phyloP scores from a whole-genome alignment of 1,284 basidiomycete genomes.

The Xerocomus amazonicus region DNA sequence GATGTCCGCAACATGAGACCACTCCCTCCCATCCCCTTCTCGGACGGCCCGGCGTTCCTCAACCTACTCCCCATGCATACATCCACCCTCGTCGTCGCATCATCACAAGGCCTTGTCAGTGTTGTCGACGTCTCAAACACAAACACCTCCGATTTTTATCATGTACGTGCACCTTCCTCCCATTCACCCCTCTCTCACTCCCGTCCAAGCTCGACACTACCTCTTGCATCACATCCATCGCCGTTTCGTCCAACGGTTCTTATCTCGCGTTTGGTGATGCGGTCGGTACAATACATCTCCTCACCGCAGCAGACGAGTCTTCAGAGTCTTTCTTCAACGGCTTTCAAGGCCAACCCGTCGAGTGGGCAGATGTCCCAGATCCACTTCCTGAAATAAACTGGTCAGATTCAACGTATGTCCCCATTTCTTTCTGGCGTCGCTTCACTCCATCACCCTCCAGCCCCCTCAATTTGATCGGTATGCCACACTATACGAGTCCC shows the following conservation, averaged over 20 bases:
- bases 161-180: conserved; percentile 42
- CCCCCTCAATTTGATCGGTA: conserved; percentile 85
- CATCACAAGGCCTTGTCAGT: conserved; percentile 86
- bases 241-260: conserved; percentile 83
- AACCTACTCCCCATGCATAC: conserved; percentile 78
- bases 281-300: conserved; percentile 81
- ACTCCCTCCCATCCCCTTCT: conserved; percentile 82
- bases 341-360: conserved; percentile 78
- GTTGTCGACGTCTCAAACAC: conserved; percentile 79
- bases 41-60: conserved; percentile 85
- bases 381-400: conserved; percentile 73
- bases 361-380: conserved; percentile 80
- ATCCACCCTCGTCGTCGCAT: conserved; percentile 77
- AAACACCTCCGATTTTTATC: conserved; percentile 71
- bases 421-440: not conserved
- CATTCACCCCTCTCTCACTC: conserved; percentile 1
- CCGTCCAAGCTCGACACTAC: conserved; percentile 55
- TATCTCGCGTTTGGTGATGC: conserved; percentile 93
- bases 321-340: conserved; percentile 76
- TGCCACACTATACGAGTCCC: conserved; percentile 80
- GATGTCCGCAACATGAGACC: conserved; percentile 83
- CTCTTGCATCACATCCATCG: conserved; percentile 78
- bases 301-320: conserved; percentile 71
- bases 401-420: conserved; percentile 73
- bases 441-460: conserved; percentile 35